Evolutionary conservation across 108 stramenopile species (phyloP).

Genomic region (Discostella stelligeroides): DNA sequence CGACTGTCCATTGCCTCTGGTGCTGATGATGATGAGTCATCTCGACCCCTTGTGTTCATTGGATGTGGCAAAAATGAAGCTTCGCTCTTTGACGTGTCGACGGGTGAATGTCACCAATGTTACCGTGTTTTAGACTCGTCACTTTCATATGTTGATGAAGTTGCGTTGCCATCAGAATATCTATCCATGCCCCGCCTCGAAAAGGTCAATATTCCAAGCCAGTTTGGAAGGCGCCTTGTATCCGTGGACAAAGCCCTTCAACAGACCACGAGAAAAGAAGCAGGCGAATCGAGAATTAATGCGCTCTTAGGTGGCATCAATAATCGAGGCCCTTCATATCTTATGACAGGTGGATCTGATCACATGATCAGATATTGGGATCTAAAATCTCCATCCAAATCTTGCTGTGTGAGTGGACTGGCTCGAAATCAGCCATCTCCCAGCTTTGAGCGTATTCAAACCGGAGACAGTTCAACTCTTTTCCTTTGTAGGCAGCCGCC

Average conservation of each 20-base stretch:
- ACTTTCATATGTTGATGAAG: constrained; percentile 47
- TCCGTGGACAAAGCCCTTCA: constrained; percentile 30
- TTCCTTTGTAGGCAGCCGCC: constrained; percentile 76
- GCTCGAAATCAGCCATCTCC: constrained; percentile 65
- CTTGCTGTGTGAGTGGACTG: constrained; percentile 80
- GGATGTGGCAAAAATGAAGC: constrained; percentile 90
- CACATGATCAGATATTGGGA: constrained; percentile 90
- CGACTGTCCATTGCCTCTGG: constrained; percentile 85
- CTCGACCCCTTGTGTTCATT: constrained; percentile 84
- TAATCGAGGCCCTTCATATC: constrained; percentile 63
- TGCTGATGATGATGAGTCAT: constrained; percentile 33
- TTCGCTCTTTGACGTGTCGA: constrained; percentile 87
- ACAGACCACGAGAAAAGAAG: constrained; percentile 19
- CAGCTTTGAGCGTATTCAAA: constrained; percentile 68
- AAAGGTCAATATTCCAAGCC: constrained; percentile 31
- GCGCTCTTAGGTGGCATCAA: constrained; percentile 84
- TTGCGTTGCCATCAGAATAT: constrained; percentile 38
- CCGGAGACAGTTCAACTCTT: constrained; percentile 50
- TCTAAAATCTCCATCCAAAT: constrained; percentile 79
- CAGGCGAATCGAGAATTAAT: constrained; percentile 52
- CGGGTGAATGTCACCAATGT: constrained; percentile 83
- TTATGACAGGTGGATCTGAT: constrained; percentile 93
- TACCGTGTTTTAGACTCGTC: constrained; percentile 69
- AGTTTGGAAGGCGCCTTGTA: constrained; percentile 10
- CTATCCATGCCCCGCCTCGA: constrained; percentile 52